phyloP scores from a whole-genome alignment of 768 basidiomycete genomes.

The Filobasidium wieringae region DNA sequence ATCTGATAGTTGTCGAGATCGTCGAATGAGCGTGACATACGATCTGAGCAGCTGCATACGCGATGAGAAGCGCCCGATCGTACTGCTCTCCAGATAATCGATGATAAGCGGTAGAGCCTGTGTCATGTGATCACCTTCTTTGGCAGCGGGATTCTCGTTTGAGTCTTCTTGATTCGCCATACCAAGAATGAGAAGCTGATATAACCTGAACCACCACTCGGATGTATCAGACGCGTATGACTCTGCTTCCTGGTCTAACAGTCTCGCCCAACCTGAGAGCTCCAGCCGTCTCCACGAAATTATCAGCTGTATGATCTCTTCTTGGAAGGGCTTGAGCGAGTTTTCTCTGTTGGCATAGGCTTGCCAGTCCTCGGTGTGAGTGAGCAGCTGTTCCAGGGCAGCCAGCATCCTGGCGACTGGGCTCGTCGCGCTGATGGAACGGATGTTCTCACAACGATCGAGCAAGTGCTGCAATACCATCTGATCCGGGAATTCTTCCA shows the following conservation, averaged over 20 bases:
- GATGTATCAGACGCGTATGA: constrained; percentile 43
- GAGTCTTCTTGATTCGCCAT: constrained; percentile 42
- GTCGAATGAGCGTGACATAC: constrained; percentile 46
- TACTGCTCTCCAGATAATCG: constrained; percentile 58
- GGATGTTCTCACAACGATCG: constrained; percentile 56
- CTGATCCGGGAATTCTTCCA: constrained; percentile 88
- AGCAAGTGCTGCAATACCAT: constrained; percentile 83
- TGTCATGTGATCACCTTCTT: constrained; percentile 47
- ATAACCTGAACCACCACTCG: constrained; percentile 85
- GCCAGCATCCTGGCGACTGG: constrained; percentile 73
- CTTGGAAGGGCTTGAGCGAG: constrained; percentile 57
- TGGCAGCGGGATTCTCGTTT: background rate
- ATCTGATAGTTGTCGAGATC: constrained; percentile 35
- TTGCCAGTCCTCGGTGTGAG: constrained; percentile 92
- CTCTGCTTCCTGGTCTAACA: constrained; percentile 60
- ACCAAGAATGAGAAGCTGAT: constrained; percentile 63
- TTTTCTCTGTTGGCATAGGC: constrained; percentile 87
- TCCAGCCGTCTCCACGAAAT: constrained; percentile 86
- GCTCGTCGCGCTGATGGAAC: constrained; percentile 52
- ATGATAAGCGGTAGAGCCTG: constrained; percentile 66
- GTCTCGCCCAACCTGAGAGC: constrained; percentile 67
- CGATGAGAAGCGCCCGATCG: constrained; percentile 69
- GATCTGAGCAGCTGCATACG: constrained; percentile 58
- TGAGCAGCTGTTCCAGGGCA: constrained; percentile 68
- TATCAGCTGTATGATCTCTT: constrained; percentile 56